These are phyloP conservation scores for Hymenoscyphus repandus DNA, from an alignment of 2,329 filamentous ascomycete genomes.

Conservation along the genomic window DNA sequence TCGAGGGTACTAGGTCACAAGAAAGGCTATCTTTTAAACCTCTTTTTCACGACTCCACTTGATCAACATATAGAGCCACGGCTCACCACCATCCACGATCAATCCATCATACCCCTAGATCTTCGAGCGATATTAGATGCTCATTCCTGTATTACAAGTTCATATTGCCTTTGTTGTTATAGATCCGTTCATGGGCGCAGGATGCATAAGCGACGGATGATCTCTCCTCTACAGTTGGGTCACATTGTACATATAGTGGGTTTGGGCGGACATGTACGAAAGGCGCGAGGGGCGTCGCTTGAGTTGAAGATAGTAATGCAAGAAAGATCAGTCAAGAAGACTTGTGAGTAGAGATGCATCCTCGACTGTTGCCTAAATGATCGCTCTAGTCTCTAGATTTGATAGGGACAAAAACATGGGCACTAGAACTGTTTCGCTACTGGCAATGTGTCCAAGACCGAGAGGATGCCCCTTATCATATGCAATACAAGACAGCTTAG, in stretches of 20 bases:
- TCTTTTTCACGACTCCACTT: background rate
- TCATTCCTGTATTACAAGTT: slow-evolving; percentile 28
- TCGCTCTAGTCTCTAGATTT: too few species aligned
- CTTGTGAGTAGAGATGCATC: too few species aligned
- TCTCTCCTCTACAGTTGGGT: slow-evolving; percentile 30
- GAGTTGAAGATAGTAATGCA: slow-evolving; percentile 21
- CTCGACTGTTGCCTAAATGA: too few species aligned
- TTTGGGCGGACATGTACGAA: slow-evolving; percentile 15
- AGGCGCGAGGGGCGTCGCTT: slow-evolving; percentile 20
- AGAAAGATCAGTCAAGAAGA: slow-evolving; percentile 1
- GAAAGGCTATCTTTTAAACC: slow-evolving; percentile 44
- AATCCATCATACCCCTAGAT: slow-evolving; percentile 4
- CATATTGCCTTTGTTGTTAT: slow-evolving; percentile 27
- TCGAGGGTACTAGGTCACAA: slow-evolving; percentile 37
- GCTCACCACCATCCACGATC: background rate
- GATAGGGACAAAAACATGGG: too few species aligned
- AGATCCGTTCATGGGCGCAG: slow-evolving; percentile 28
- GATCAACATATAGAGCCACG: background rate
- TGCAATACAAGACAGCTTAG: too few species aligned
- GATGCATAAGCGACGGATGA: slow-evolving; percentile 33
- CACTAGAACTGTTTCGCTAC: too few species aligned
- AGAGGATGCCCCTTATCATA: too few species aligned
- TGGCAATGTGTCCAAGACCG: too few species aligned
- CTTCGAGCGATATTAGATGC: slow-evolving; percentile 11
- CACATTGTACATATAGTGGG: slow-evolving; percentile 32